Base-by-base conservation (phyloP, 257 asterid genomes). In the Solanum commersonii region DNA sequence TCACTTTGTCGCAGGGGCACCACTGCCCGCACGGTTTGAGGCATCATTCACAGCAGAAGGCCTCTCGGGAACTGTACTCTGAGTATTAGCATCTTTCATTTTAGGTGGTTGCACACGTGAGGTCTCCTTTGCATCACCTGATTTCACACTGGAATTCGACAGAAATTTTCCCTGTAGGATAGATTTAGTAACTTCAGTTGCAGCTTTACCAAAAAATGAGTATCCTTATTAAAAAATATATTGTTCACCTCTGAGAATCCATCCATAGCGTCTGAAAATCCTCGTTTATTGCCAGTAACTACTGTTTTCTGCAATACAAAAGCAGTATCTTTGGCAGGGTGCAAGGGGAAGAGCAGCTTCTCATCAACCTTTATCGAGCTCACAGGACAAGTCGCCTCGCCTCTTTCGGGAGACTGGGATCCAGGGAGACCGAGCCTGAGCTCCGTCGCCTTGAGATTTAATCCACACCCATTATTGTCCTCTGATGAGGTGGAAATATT, bases 381-480 rank as follows among this genome's bases (percentile, higher is more conserved):
- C 86, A 90, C 27, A 65, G 83, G 92, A 74, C 76, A 87, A 71
- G 82, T 49, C 68, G 89, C 92, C 18, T 93, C 84, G 49, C 88
- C 92, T 89, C 95, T 88, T 71, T 63, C 92, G 1, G 94, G 98
- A 29, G 98, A 93, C 86, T 86, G 92, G 68, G 93, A 93, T 46
- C 98, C 98, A 1, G 98, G 98, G 38, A 92, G 95, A 13, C 95
- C 96, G 35, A 95, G 95, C 88, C 94, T 92, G 31, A 94, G 92
- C 90, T 94, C 96, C 0, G 98, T 94, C 33, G 96, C 98, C 91
- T 92, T 94, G 88, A 94, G 89, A 88, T 92, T 93, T 86, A 94
- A 88, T 73, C 92, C 91, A 79, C 90, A 73, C 34, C 88, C 87
- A 59, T 87, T 88, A 83, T 82, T 88, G 31, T 88, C 92, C 13